Percentiles rank a stretch among this genome's conserved stretches.
Conservation (phyloP, 441 rosid species). For the Gossypium schwendimanii region DNA sequence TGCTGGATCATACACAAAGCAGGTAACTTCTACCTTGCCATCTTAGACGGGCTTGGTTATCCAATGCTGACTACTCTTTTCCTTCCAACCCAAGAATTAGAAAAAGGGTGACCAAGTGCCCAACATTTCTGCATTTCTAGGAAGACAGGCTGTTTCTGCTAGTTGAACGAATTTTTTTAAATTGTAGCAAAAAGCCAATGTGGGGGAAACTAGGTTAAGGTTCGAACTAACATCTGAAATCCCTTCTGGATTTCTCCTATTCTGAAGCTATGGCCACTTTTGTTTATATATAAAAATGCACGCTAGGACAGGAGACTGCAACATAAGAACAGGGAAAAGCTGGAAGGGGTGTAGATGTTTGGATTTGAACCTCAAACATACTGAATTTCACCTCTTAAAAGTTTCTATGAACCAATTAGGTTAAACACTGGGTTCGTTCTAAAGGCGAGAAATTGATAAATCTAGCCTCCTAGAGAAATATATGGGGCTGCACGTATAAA, state of each 20-base stretch:
- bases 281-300: too few species aligned
- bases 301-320: too few species aligned
- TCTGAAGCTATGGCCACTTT: too few species aligned
- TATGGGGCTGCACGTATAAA: neutral
- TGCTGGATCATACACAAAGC: slow-evolving; percentile 91
- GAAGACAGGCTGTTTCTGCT: neutral
- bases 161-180: neutral
- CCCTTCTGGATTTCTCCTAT: too few species aligned
- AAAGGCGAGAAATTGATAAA: neutral
- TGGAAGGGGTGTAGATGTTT: neutral
- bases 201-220: neutral
- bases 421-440: neutral
- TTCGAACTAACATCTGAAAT: too few species aligned
- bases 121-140: neutral
- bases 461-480: neutral
- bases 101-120: neutral
- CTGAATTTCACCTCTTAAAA: neutral
- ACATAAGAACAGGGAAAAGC: neutral
- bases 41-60: neutral
- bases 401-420: neutral
- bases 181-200: neutral
- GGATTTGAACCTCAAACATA: neutral
- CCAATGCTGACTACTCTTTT: neutral
- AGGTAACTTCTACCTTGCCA: slow-evolving; percentile 37
- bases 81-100: neutral